A percentile compares a stretch with the other conserved stretches of the same genome.
Evolutionary conservation across 1,284 basidiomycete species (phyloP).

Genomic region (Ganoderma meredithae): DNA sequence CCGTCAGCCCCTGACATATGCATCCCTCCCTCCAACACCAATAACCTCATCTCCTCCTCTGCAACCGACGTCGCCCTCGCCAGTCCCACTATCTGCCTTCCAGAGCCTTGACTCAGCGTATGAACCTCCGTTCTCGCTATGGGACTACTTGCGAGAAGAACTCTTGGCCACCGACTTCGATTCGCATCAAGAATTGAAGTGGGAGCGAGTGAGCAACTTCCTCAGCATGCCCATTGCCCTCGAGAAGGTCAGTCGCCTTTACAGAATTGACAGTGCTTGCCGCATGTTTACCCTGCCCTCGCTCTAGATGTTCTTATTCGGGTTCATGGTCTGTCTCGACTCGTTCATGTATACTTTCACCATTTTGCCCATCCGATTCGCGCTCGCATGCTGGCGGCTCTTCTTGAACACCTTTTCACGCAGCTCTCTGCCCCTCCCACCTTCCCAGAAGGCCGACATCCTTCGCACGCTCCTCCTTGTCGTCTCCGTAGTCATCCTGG

Average conservation of each 20-base stretch:
- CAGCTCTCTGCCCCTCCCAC: slow-evolving; percentile 66
- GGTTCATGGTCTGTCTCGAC: slow-evolving; percentile 94
- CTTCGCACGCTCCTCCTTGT: slow-evolving; percentile 83
- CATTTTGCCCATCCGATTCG: slow-evolving; percentile 91
- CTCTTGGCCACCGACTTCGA: slow-evolving; percentile 91
- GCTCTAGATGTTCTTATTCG: slow-evolving; percentile 87
- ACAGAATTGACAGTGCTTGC: not conserved
- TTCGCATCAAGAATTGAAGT: slow-evolving; percentile 91
- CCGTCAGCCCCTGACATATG: slow-evolving; percentile 53
- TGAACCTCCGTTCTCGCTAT: slow-evolving; percentile 76
- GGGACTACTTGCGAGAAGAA: slow-evolving; percentile 92
- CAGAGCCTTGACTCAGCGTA: slow-evolving; percentile 35
- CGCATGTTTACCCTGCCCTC: not conserved
- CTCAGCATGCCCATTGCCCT: slow-evolving; percentile 92
- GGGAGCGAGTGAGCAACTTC: slow-evolving; percentile 99
- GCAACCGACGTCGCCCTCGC: slow-evolving; percentile 32
- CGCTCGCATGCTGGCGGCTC: slow-evolving; percentile 71
- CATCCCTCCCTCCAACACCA: slow-evolving; percentile 76
- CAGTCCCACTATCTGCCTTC: slow-evolving; percentile 31
- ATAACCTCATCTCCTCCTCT: slow-evolving; percentile 57
- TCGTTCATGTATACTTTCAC: slow-evolving; percentile 99
- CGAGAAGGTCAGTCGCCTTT: slow-evolving; percentile 76
- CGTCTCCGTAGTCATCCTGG: slow-evolving; percentile 78
- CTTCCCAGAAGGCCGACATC: slow-evolving; percentile 93
- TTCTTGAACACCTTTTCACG: slow-evolving; percentile 58